A percentile compares a stretch with the other conserved stretches of the same genome.
phyloP scores from a whole-genome alignment of 352 stramenopile species.

The Phytopythium kandeliae region DNA sequence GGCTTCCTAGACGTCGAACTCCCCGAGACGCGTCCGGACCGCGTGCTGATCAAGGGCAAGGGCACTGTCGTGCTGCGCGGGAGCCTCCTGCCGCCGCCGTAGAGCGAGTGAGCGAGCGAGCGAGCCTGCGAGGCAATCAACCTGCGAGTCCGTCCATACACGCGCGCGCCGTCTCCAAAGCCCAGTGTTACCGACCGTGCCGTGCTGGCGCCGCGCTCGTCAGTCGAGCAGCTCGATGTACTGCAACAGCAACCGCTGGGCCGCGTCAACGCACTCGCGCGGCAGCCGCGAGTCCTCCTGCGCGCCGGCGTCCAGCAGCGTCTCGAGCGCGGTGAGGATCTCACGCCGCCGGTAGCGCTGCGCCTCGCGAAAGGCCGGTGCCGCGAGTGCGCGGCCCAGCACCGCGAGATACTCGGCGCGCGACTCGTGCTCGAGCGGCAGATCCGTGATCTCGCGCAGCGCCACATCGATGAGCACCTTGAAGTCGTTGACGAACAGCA shows the following conservation, averaged over 20 bases:
- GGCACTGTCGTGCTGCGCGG: conserved; percentile 7
- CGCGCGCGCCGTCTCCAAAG: too few species aligned
- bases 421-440: conserved; percentile 40
- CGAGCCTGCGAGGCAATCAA: too few species aligned
- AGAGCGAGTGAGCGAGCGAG: neutral
- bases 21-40: conserved; percentile 2
- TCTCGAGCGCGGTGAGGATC: conserved; percentile 40
- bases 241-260: conserved; percentile 44
- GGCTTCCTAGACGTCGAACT: conserved; percentile 21
- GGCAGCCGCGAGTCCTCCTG: conserved; percentile 37
- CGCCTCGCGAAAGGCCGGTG: conserved; percentile 36
- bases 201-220: too few species aligned
- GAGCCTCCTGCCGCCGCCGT: neutral
- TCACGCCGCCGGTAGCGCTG: conserved; percentile 58
- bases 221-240: conserved; percentile 62
- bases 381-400: conserved; percentile 36
- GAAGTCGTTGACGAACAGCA: conserved; percentile 72
- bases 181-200: too few species aligned
- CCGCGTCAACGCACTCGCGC: conserved; percentile 18
- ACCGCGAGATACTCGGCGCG: conserved; percentile 39
- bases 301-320: conserved; percentile 30
- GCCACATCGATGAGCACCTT: conserved; percentile 68
- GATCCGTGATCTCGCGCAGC: conserved; percentile 55
- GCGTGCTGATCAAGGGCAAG: conserved; percentile 27
- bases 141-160: too few species aligned